Base-by-base conservation (phyloP, 2,329 filamentous ascomycete species). In the Neobulgaria alba region DNA sequence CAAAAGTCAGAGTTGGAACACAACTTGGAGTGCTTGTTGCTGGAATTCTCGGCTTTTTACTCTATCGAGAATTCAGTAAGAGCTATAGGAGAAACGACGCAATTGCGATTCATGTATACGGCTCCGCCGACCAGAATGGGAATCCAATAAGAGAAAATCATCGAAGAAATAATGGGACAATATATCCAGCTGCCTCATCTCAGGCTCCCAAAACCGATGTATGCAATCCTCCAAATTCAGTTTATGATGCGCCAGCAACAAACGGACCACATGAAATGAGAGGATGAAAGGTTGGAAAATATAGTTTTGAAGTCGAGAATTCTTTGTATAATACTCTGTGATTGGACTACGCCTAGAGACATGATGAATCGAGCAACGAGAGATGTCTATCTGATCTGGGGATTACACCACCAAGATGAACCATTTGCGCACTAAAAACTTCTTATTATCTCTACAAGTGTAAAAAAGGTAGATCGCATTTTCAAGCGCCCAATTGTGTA, bases 1-100 rank as follows among this genome's bases (percentile, higher is more conserved):
- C 42, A 15, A 51, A 47, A 35, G 21, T 51, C n/a, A 44, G 46
- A 2, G 42, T 49, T 9, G 48, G 46, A 5, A 38, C 49, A 4
- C 48, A 46, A 18, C 42, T 51, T 3, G 43, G 46, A 8, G 38
- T 49, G 10, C 35, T 51, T 17, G 49, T 42, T 4, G 18, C 41
- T 12, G 49, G 49, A 2, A 15, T 49, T 18, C 33, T 51, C 8
- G 39, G 30, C 2, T 44, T 49, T 16, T 31, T 49, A n/a, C 44
- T 47, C 36, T 48, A 42, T 29, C 23, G 45, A n/a, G 49, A 47
- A 32, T 41, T 19, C 8, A 35, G 38, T 16, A 47, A 38, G 30
- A 40, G 38, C n/a, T 15, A 35, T 10, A 16, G 29, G 9, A 30
- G 16, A 10, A 29, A 39, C 5, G n/a, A n/a, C 5, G 29, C 10